These are phyloP conservation scores for Paramecium caudatum DNA, from an alignment of 73 alveolate species.

Conservation along the genomic window DNA sequence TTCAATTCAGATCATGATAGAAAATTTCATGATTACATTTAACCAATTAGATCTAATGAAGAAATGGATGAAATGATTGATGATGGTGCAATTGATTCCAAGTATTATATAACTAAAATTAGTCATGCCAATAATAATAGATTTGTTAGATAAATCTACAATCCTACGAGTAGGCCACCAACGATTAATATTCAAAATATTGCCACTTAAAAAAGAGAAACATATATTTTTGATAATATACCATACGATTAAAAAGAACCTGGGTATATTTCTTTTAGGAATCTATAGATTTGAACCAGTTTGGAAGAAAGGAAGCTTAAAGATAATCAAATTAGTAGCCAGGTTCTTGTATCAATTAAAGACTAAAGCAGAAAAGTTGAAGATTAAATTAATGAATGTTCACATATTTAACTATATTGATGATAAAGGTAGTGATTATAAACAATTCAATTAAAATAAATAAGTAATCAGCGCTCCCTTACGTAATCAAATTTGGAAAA, in stretches of 20 bases:
- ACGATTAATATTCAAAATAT: conserved; percentile 3
- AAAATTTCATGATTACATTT: neutral
- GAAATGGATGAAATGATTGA: conserved; percentile 13
- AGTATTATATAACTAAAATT: neutral
- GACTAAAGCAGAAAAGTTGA: conserved; percentile 35
- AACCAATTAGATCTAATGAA: neutral
- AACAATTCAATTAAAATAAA: neutral
- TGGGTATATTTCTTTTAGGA: neutral
- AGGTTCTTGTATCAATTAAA: conserved; percentile 49
- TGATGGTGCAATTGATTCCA: neutral
- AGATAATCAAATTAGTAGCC: conserved; percentile 32
- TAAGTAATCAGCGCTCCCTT: neutral
- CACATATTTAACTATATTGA: conserved; percentile 20
- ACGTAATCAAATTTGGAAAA: neutral
- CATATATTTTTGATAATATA: conserved; percentile 11
- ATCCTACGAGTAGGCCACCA: conserved; percentile 16
- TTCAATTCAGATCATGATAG: neutral
- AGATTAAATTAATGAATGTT: conserved; percentile 40
- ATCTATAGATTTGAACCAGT: neutral
- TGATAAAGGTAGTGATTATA: conserved; percentile 28
- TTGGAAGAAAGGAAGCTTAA: conserved; percentile 35
- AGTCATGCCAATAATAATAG: too few species aligned
- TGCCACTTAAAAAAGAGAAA: neutral
- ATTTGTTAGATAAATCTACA: too few species aligned
- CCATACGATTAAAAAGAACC: neutral